Evolutionary conservation across 1,284 basidiomycete genomes (phyloP).

Genomic region (Ganoderma resinaceum): DNA sequence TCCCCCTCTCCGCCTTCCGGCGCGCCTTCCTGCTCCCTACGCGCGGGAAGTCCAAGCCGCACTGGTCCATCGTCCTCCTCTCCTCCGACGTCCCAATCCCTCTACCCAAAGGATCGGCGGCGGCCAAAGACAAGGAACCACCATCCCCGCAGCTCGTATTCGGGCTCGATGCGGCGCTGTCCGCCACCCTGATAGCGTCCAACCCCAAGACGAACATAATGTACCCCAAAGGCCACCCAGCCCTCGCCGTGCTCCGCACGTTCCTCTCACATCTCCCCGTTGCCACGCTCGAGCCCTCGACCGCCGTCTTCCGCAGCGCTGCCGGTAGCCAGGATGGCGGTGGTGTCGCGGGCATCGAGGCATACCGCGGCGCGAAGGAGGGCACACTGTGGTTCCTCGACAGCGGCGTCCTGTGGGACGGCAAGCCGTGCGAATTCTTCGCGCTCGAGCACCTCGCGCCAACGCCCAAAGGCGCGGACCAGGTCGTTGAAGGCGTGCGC

Average conservation of each 20-base stretch:
- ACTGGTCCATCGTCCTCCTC: slow-evolving; percentile 71
- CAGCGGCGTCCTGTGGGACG: slow-evolving; percentile 74
- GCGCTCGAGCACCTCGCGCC: slow-evolving; percentile 58
- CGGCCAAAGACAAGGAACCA: slow-evolving; percentile 37
- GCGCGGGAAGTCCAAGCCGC: slow-evolving; percentile 66
- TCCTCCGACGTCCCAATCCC: slow-evolving; percentile 51
- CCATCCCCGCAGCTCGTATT: slow-evolving; percentile 58
- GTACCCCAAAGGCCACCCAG: slow-evolving; percentile 58
- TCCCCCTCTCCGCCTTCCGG: slow-evolving; percentile 53
- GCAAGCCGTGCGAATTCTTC: slow-evolving; percentile 80
- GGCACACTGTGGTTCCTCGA: slow-evolving; percentile 77
- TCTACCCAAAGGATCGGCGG: slow-evolving; percentile 37
- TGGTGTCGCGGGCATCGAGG: slow-evolving; percentile 65
- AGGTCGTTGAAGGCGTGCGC: slow-evolving; percentile 58
- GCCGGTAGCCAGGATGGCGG: slow-evolving; percentile 36
- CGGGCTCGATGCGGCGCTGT: slow-evolving; percentile 63
- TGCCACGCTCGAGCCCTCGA: slow-evolving; percentile 56
- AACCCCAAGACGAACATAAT: slow-evolving; percentile 30
- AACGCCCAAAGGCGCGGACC: slow-evolving; percentile 35
- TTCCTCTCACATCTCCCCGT: slow-evolving; percentile 59
- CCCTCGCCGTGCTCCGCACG: slow-evolving; percentile 53
- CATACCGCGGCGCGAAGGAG: slow-evolving; percentile 71
- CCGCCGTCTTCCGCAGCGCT: slow-evolving; percentile 61
- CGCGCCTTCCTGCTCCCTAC: slow-evolving; percentile 73
- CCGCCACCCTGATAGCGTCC: slow-evolving; percentile 46